These are phyloP conservation scores for Verticillium dahliae DNA, from an alignment of 2,329 filamentous ascomycete genomes.

Conservation along the genomic window DNA sequence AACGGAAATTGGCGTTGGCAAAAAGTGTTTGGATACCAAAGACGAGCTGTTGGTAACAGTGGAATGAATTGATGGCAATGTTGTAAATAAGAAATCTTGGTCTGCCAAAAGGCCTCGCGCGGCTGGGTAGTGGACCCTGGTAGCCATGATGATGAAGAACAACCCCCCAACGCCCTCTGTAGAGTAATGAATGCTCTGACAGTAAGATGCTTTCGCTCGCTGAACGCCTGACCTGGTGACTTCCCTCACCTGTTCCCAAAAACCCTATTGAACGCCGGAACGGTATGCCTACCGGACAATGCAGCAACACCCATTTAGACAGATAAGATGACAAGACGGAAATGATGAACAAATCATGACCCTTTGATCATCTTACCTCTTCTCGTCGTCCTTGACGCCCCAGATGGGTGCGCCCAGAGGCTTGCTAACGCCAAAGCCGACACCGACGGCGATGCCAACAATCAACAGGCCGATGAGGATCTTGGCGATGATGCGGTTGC, in stretches of 20 bases:
- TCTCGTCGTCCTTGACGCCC: slow-evolving; percentile 26
- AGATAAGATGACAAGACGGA: background rate
- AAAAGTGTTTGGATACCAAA: background rate
- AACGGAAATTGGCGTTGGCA: background rate
- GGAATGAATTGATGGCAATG: background rate
- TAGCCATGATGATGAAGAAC: background rate
- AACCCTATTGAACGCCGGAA: background rate
- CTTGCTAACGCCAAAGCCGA: slow-evolving; percentile 57
- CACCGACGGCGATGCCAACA: slow-evolving; percentile 44
- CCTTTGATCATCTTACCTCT: background rate
- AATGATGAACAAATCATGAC: background rate
- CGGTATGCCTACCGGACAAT: background rate
- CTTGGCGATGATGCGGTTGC: slow-evolving; percentile 48
- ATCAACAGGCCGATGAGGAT: slow-evolving; percentile 46
- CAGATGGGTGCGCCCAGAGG: slow-evolving; percentile 53
- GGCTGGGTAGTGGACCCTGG: background rate
- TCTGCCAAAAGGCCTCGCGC: background rate
- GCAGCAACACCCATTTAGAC: background rate
- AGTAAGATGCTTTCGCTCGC: background rate
- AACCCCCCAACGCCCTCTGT: background rate
- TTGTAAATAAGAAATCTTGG: background rate
- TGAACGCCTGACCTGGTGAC: background rate
- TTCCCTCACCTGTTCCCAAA: background rate
- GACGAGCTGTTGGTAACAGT: background rate
- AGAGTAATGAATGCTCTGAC: background rate